Conservation (phyloP, 2,329 filamentous ascomycete species). For the Sphaerulina populicola region DNA sequence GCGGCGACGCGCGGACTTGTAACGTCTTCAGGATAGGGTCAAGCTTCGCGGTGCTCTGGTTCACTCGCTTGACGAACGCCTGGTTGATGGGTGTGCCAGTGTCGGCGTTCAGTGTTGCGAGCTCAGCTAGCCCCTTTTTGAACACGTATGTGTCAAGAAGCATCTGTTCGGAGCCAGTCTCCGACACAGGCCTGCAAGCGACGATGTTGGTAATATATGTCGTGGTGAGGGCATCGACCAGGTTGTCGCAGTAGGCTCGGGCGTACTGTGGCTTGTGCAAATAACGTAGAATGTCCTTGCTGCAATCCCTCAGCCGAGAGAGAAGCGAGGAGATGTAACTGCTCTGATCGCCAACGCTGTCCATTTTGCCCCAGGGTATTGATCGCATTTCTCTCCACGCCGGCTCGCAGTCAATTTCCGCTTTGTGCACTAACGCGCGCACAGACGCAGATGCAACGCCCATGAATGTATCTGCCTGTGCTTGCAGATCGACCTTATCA, state of each 20-base stretch:
- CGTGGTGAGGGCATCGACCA: constrained; percentile 78
- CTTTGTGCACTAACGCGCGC: constrained; percentile 70
- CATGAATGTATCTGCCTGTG: constrained; percentile 89
- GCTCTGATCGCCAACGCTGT: constrained; percentile 87
- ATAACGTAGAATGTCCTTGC: constrained; percentile 65
- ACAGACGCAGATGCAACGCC: constrained; percentile 86
- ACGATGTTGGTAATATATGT: constrained; percentile 77
- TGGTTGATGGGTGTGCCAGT: constrained; percentile 46
- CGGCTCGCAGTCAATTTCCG: constrained; percentile 73
- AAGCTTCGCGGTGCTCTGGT: constrained; percentile 72
- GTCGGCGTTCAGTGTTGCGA: constrained; percentile 55
- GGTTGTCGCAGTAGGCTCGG: constrained; percentile 85
- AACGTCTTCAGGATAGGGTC: constrained; percentile 92
- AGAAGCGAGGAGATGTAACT: constrained; percentile 80
- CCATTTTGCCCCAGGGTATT: constrained; percentile 88
- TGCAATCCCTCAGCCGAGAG: constrained; percentile 60
- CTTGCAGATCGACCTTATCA: constrained; percentile 74
- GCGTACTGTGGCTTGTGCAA: constrained; percentile 90
- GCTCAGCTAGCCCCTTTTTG: constrained; percentile 65
- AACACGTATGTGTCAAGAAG: constrained; percentile 88
- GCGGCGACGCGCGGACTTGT: constrained; percentile 82
- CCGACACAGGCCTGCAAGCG: constrained; percentile 80
- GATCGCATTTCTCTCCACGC: constrained; percentile 97
- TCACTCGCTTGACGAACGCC: constrained; percentile 78
- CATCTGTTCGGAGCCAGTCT: constrained; percentile 96